Evolutionary conservation across 1,284 basidiomycete genomes (phyloP).

Genomic region (Puccinia polysora): DNA sequence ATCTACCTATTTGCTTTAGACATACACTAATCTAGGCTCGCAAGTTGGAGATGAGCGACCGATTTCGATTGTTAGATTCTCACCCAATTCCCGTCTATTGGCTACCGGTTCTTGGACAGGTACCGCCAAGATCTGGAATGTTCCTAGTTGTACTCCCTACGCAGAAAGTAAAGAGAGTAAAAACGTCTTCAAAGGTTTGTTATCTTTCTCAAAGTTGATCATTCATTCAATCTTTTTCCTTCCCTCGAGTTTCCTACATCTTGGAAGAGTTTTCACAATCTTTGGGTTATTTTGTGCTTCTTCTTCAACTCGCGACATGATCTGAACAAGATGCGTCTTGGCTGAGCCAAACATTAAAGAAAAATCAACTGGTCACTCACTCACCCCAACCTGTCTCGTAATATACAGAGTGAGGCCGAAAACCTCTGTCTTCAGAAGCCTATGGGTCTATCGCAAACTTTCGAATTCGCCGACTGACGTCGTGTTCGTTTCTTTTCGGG

Average conservation of each 20-base stretch:
- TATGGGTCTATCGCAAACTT: conserved; percentile 8
- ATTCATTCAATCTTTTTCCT: not conserved
- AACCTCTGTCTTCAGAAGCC: conserved; percentile 17
- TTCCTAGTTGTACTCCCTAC: conserved; percentile 61
- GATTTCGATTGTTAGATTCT: conserved; percentile 86
- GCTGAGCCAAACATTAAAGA: not conserved
- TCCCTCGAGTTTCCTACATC: not conserved
- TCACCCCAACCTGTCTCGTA: conserved; percentile 29
- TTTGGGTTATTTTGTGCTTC: not conserved
- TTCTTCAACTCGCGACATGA: not conserved
- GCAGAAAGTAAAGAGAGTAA: conserved; percentile 42
- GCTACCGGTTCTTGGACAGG: conserved; percentile 96
- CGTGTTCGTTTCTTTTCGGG: conserved; percentile 32
- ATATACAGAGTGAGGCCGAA: conserved; percentile 30
- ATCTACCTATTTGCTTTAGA: too few species aligned
- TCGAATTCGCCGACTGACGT: conserved; percentile 37
- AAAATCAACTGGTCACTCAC: conserved; percentile 16
- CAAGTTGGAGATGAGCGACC: conserved; percentile 96
- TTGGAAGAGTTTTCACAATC: conserved; percentile 23
- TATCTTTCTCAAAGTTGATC: not conserved
- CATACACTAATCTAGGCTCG: conserved; percentile 84
- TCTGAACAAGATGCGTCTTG: too few species aligned
- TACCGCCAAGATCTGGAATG: conserved; percentile 86
- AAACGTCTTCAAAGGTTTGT: conserved; percentile 40
- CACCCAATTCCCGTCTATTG: conserved; percentile 79